Base-by-base conservation (phyloP, 441 rosid genomes). In the Erysimum pusillum region DNA sequence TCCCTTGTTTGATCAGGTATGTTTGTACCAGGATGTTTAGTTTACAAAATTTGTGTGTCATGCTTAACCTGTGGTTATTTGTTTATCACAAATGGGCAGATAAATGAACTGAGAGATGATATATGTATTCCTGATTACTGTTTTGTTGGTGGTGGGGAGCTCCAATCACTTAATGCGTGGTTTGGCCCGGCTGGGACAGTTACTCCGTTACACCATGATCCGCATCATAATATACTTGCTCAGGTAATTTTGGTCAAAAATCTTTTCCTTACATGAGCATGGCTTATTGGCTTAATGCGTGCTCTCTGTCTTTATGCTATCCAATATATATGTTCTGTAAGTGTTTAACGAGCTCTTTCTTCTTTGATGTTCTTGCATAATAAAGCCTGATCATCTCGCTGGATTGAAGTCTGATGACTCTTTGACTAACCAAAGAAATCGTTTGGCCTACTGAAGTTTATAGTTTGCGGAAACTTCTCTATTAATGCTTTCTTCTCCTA, bases 181-280 rank as follows among this genome's bases (percentile, higher is more conserved):
- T 95, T 93, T 77, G 99, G 98, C 76, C 99, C 99, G 31, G 88
- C 90, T 56, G 95, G 97, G 48, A 95, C 98, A 2, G 94, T 95
- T 64, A 95, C 99, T 39, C 99, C 99, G 5, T 74, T 95, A 85
- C 99, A 95, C 78, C 98, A 92, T 83, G 99, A 95, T 79, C 99
- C 99, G 18, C 99, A 95, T 86, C 99, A 95, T 81, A 95, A 95
- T 78, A 82, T 95, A 69, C 89, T 95, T 71, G 93, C 97, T 41
- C 99, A 95, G 98, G 99, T 92, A 82, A 36, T 53, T 17, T 36
- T 57, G 28, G 68, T 59, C 36, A 42, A 41, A 22, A 7, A n/a
- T 58, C 15, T 34, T 54, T 53, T 41, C 17, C 9, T 34, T 66
- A 35, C 8, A 20, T 48, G 62, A 60, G 59, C 58, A 67, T 44